These are phyloP conservation scores for Otatea glauca DNA, from an alignment of 176 grass and related monocot species.

Conservation along the genomic window DNA sequence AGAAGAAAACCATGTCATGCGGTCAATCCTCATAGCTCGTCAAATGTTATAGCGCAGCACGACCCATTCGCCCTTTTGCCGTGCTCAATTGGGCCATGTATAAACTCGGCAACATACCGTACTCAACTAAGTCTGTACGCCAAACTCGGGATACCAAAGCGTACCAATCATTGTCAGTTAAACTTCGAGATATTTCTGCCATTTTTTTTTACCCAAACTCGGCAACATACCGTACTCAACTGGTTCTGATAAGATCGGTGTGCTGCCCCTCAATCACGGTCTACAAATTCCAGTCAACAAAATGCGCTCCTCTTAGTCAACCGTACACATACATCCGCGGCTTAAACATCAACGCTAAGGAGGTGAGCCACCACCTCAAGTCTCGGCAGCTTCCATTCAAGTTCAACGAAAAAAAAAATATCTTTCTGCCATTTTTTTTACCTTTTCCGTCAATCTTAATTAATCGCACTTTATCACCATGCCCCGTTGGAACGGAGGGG, in stretches of 20 bases:
- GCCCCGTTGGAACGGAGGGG: not conserved
- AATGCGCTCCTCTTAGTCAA: not conserved
- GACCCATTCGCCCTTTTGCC: not conserved
- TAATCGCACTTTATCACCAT: not conserved
- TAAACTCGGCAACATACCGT: not conserved
- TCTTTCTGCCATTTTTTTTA: not conserved
- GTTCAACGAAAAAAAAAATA: not conserved
- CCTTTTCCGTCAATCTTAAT: not conserved
- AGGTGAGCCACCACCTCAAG: not conserved
- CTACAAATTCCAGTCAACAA: not conserved
- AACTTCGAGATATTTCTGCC: not conserved
- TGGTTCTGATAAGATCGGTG: conserved; percentile 33
- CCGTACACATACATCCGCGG: not conserved
- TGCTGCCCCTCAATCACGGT: not conserved
- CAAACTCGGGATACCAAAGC: not conserved
- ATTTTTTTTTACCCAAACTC: too few species aligned
- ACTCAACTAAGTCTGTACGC: not conserved
- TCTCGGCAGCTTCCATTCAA: not conserved
- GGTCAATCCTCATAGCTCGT: not conserved
- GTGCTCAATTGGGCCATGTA: not conserved
- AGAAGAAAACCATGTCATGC: not conserved
- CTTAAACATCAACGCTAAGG: not conserved
- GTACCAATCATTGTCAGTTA: not conserved
- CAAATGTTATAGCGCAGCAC: not conserved
- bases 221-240: too few species aligned